A percentile compares a stretch with the other conserved stretches of the same genome.
Conservation (phyloP, 2,329 filamentous ascomycete species). For the Colletotrichum viniferum region DNA sequence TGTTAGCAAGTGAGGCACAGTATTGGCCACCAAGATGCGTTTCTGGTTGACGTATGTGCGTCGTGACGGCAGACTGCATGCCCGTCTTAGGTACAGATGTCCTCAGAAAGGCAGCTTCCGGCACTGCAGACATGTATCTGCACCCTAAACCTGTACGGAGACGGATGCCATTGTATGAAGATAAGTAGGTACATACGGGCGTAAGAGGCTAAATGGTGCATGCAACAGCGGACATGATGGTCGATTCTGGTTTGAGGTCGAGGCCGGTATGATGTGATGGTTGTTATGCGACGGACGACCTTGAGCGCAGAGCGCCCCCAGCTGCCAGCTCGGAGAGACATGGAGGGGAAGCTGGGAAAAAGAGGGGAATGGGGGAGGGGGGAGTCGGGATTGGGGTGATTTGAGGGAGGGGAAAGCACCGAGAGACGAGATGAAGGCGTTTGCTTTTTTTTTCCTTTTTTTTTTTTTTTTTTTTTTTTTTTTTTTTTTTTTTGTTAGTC, state of each 20-base stretch:
- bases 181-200: slow-evolving; percentile 1
- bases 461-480: not conserved
- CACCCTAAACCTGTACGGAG: not conserved
- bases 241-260: not conserved
- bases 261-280: not conserved
- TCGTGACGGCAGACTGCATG: not conserved
- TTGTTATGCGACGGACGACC: not conserved
- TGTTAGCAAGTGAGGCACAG: not conserved
- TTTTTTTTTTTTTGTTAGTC: not conserved
- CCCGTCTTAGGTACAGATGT: not conserved
- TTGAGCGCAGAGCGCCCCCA: not conserved
- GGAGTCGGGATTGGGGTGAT: not conserved
- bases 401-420: not conserved
- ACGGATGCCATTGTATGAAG: not conserved
- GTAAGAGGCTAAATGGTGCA: not conserved
- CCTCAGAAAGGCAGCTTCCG: not conserved
- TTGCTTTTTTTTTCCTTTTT: too few relatives aligned
- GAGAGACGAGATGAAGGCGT: slow-evolving; percentile 6
- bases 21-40: not conserved
- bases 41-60: not conserved
- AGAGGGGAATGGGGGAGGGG: not conserved
- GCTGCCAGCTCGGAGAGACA: not conserved
- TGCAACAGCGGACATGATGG: not conserved
- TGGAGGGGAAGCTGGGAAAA: not conserved
- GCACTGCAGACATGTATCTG: not conserved